Conservation (phyloP, 2,329 filamentous ascomycete species). For the Ceratocystis papillata region DNA sequence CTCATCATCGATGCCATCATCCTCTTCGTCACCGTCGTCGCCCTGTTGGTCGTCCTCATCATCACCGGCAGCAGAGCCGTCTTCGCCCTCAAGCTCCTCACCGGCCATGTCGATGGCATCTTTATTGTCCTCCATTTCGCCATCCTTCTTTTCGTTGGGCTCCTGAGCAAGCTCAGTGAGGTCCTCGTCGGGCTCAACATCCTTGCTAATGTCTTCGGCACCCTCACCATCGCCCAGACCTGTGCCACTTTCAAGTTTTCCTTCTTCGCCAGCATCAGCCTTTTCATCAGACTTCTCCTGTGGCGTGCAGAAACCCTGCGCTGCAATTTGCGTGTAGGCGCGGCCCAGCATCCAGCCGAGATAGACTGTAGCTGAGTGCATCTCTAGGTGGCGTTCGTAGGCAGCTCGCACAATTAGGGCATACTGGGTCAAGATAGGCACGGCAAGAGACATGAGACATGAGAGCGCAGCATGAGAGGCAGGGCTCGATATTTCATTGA, state of each 20-base stretch:
- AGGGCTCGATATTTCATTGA: not conserved
- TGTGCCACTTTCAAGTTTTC: slow-evolving; percentile 80
- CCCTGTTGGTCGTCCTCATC: slow-evolving; percentile 50
- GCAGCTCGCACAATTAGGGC: slow-evolving; percentile 48
- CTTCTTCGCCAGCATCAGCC: slow-evolving; percentile 61
- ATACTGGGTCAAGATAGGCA: slow-evolving; percentile 69
- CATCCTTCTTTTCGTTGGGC: slow-evolving; percentile 52
- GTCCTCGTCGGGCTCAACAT: slow-evolving; percentile 88
- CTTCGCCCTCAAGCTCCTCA: slow-evolving; percentile 80
- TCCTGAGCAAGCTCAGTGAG: slow-evolving; percentile 84
- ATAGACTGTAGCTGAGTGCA: slow-evolving; percentile 62
- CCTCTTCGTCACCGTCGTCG: slow-evolving; percentile 53
- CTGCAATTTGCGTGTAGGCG: slow-evolving; percentile 65
- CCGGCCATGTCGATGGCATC: slow-evolving; percentile 88
- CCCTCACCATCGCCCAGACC: slow-evolving; percentile 87
- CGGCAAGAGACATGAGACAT: slow-evolving; percentile 45
- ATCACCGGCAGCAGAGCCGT: slow-evolving; percentile 54
- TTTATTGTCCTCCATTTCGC: slow-evolving; percentile 65
- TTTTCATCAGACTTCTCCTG: slow-evolving; percentile 66
- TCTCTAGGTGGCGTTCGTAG: slow-evolving; percentile 46
- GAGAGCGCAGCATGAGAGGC: slow-evolving; percentile 4
- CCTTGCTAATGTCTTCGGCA: slow-evolving; percentile 97
- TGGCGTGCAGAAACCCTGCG: slow-evolving; percentile 84
- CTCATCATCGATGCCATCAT: slow-evolving; percentile 86
- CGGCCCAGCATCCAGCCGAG: slow-evolving; percentile 66